Evolutionary conservation across 352 stramenopile genomes (phyloP).

Genomic region (Thraustochytrium sp.): DNA sequence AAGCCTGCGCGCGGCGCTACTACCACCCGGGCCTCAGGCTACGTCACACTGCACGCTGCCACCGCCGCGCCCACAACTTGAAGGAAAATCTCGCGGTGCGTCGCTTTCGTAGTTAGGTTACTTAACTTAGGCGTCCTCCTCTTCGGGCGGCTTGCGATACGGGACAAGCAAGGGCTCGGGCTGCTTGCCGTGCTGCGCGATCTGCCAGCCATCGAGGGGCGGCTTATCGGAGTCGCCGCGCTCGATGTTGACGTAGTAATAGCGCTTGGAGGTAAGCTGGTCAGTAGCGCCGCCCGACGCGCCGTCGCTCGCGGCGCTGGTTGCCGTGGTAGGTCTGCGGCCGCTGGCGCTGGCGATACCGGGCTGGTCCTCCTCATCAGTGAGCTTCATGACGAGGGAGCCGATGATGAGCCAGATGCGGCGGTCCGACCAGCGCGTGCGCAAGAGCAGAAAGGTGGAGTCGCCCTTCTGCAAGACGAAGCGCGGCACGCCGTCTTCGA

Average conservation of each 20-base stretch:
- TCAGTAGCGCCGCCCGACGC: no score
- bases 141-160: background rate
- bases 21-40: no score
- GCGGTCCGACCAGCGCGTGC: background rate
- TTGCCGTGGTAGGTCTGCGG: background rate
- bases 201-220: constrained; percentile 9
- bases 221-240: background rate
- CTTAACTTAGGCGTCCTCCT: background rate
- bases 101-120: background rate
- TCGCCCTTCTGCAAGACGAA: background rate
- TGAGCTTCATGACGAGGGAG: background rate
- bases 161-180: background rate
- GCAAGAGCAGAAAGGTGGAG: background rate
- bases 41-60: no score
- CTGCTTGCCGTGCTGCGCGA: constrained; percentile 10
- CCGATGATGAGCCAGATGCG: constrained; percentile 16
- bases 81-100: background rate
- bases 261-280: background rate
- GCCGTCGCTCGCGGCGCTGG: background rate
- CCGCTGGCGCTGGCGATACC: background rate
- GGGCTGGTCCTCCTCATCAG: background rate
- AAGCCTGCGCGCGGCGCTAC: no score
- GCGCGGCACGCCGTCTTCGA: background rate
- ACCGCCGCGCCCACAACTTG: no score
- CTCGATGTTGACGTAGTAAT: constrained; percentile 38